Evolutionary conservation across 257 asterid genomes (phyloP), one percentile per base, ranked within the genome.

Genomic region (Jacaranda copaia): DNA sequence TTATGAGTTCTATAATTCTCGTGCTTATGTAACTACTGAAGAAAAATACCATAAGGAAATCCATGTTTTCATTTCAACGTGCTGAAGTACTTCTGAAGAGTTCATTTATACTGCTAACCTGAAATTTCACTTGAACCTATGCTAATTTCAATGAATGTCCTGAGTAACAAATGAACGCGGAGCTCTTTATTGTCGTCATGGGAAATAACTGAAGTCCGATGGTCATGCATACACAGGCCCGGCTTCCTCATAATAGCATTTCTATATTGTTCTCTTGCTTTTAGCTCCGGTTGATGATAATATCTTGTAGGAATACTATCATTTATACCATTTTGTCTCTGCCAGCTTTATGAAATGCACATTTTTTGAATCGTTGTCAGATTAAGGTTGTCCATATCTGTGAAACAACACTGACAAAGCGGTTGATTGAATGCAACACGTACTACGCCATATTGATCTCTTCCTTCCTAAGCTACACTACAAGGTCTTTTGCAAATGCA

Each of bases 381-480:
- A 85, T 92, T 78, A 92, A 80, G 86, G 88, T 89, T 76, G 98
- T 92, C 73, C 98, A 88, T 76, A 77, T 94, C 52, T 91, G 98
- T 77, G 97, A 92, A 89, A 90, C 94, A 77, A 94, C 98, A 79
- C 79, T 94, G 79, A 89, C 94, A 25, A 89, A 89, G 86, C 88
- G 98, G 65, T 84, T 94, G 93, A 86, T 94, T 81, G 98, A 90
- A 83, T 94, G n/a, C n/a, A n/a, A n/a, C n/a, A n/a, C n/a, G n/a
- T n/a, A n/a, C n/a, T n/a, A n/a, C n/a, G n/a, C n/a, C n/a, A n/a
- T n/a, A n/a, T n/a, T n/a, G n/a, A n/a, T n/a, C n/a, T n/a, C n/a
- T n/a, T n/a, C n/a, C n/a, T n/a, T n/a, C n/a, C n/a, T n/a, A n/a
- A n/a, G n/a, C n/a, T n/a, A n/a, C n/a, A n/a, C n/a, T n/a, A n/a